phyloP scores from a whole-genome alignment of 495 filamentous ascomycete genomes.

The Entonaema liquescens region DNA sequence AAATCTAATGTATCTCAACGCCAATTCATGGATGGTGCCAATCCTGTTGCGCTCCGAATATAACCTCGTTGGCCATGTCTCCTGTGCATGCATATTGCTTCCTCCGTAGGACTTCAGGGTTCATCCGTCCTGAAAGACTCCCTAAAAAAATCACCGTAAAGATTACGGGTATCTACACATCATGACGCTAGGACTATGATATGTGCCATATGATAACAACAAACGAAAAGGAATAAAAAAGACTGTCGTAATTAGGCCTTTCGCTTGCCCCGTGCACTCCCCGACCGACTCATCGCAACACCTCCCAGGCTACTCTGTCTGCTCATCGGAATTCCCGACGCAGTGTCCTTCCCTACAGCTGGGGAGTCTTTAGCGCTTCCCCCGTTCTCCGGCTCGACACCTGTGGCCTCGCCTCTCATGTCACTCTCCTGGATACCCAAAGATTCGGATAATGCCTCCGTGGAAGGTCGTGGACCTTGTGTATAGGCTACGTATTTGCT shows the following conservation, averaged over 20 bases:
- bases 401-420: conserved; percentile 39
- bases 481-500: conserved; percentile 51
- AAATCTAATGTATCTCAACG: neutral
- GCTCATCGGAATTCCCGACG: conserved; percentile 58
- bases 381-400: conserved; percentile 7
- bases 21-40: neutral
- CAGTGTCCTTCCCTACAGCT: conserved; percentile 22
- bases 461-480: conserved; percentile 53
- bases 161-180: neutral
- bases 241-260: conserved; percentile 26
- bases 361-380: conserved; percentile 53
- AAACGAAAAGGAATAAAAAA: neutral
- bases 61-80: neutral
- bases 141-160: neutral
- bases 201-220: neutral
- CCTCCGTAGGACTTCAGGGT: neutral
- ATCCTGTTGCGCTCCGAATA: neutral
- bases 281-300: conserved; percentile 58
- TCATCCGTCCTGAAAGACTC: neutral
- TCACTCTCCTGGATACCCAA: conserved; percentile 52
- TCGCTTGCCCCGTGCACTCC: conserved; percentile 49
- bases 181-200: neutral
- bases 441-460: conserved; percentile 53
- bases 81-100: neutral
- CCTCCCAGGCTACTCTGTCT: conserved; percentile 59